Evolutionary conservation across 768 basidiomycete species (phyloP), one percentile per base, ranked within the genome.

Genomic region (Collybia mongolica): DNA sequence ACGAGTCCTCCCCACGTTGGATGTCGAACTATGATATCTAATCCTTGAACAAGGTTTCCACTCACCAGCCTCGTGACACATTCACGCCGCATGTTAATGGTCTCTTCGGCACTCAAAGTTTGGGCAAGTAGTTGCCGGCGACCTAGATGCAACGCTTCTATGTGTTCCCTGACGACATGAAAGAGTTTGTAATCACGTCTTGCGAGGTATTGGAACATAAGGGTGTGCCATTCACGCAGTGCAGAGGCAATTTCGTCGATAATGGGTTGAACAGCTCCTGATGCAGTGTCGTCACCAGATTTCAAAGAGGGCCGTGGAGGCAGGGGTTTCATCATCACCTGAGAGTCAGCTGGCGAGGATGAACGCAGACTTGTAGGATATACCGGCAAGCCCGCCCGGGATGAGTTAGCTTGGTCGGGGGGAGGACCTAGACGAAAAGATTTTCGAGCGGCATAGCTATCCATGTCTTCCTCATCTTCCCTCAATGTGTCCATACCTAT

Each of bases 221-320:
- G 74, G 29, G 82, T 81, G 61, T 96, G 89, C 94, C 95, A 98
- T 80, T 98, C 96, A 35, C 96, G 84, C 39, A 98, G 72, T 0
- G 96, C 95, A 6, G 93, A 96, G 0, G 96, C 92, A 56, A 98
- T 96, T 73, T 98, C 96, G 69, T 98, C 96, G 44, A 98, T 84
- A 62, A 98, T 87, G 8, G 96, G 96, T 62, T 97, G 94, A 2
- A 67, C 72, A 18, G 77, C 75, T 8, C 96, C 96, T 0, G 88
- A 86, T 3, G 81, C 77, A 2, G 96, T 98, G 58, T 98, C 95
- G 63, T 97, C 96, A 32, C 92, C 93, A 8, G 93, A 91, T 55
- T 94, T 95, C 42, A 98, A 79, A n/a, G 89, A 91, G 5, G 96
- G 96, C 39, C 97, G 82, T 2, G 93, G 94, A 7, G 93, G 93